Conservation (phyloP, 2,329 filamentous ascomycete species). For the Thielaviopsis ethacetica region DNA sequence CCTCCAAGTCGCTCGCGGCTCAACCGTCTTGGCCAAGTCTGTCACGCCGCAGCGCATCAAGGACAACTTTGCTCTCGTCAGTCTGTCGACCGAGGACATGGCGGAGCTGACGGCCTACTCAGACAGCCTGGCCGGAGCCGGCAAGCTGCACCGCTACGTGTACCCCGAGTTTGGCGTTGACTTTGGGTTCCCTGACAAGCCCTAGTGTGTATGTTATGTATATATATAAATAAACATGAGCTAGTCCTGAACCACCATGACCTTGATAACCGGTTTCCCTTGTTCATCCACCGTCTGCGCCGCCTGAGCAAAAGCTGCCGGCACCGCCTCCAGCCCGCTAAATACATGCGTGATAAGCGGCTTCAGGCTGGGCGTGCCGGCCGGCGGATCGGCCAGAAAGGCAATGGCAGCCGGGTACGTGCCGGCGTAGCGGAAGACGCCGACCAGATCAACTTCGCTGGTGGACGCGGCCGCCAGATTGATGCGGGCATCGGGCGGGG, state of each 20-base stretch:
- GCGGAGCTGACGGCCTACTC: constrained; percentile 44
- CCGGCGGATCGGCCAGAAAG: constrained; percentile 30
- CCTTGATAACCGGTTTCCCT: constrained; percentile 59
- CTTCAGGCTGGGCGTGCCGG: constrained; percentile 44
- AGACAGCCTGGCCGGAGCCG: constrained; percentile 29
- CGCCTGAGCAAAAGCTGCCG: constrained; percentile 58
- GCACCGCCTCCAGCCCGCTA: constrained; percentile 43
- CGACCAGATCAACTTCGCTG: constrained; percentile 54
- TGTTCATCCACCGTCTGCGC: constrained; percentile 51
- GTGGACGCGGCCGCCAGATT: constrained; percentile 52
- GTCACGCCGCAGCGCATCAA: constrained; percentile 52
- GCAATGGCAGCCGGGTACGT: constrained; percentile 46
- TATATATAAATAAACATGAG: not conserved
- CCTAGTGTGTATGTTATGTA: constrained; percentile 12
- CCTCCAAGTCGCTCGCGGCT: constrained; percentile 44
- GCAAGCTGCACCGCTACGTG: constrained; percentile 43
- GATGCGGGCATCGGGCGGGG: constrained; percentile 51
- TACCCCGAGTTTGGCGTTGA: constrained; percentile 53
- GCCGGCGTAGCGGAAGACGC: constrained; percentile 59
- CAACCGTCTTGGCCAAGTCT: constrained; percentile 58
- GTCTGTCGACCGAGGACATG: constrained; percentile 45
- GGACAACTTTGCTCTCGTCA: constrained; percentile 50
- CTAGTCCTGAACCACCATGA: constrained; percentile 31
- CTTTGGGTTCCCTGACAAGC: constrained; percentile 59
- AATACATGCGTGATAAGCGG: constrained; percentile 58